phyloP scores from a whole-genome alignment of 192 early-diverging fungal genomes.

The Spinellus fusiger region DNA sequence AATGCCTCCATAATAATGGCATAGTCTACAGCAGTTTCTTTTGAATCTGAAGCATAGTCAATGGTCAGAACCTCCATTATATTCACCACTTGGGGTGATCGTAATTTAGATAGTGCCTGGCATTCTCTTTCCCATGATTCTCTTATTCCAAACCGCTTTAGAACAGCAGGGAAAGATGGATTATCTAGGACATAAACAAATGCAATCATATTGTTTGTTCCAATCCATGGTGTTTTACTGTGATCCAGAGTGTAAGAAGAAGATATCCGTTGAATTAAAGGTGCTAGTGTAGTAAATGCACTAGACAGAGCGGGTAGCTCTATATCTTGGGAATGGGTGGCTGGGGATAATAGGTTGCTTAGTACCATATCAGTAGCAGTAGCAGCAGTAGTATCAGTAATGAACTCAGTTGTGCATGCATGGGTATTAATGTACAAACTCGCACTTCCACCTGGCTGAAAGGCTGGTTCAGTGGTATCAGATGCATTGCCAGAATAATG shows the following conservation, averaged over 20 bases:
- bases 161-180: constrained; percentile 27
- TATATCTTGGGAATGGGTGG: background rate
- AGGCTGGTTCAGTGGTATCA: background rate
- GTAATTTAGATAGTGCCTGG: constrained; percentile 30
- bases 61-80: constrained; percentile 44
- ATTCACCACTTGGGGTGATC: constrained; percentile 37
- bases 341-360: background rate
- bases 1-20: constrained; percentile 39
- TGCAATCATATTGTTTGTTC: constrained; percentile 37
- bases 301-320: background rate
- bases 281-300: background rate
- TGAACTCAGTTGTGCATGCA: too few relatives aligned
- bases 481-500: background rate
- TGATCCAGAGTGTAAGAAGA: constrained; percentile 33
- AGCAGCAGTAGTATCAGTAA: too few relatives aligned
- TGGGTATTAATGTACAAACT: too few relatives aligned
- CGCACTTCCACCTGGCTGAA: background rate
- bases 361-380: too few relatives aligned
- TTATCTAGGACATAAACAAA: constrained; percentile 28
- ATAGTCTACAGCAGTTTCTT: constrained; percentile 19
- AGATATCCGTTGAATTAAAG: constrained; percentile 33
- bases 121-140: constrained; percentile 53
- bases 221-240: constrained; percentile 30
- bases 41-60: constrained; percentile 23
- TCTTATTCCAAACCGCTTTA: constrained; percentile 42